Evolutionary conservation across 306 rosid species (phyloP).

Genomic region (Parietaria judaica): DNA sequence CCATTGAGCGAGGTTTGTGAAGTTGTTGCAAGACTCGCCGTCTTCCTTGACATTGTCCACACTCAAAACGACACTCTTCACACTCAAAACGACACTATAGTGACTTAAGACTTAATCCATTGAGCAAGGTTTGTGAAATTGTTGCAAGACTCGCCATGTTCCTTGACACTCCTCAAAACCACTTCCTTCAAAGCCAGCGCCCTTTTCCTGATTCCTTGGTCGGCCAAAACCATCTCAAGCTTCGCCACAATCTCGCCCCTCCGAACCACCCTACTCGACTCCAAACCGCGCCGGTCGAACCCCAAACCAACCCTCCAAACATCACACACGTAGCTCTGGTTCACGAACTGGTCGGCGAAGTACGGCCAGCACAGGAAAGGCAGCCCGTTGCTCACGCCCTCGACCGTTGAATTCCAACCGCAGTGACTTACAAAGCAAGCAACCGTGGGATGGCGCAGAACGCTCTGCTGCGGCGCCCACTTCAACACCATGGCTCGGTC

Average conservation of each 20-base stretch:
- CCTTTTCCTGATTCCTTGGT: slow-evolving; percentile 23
- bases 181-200: slow-evolving; percentile 12
- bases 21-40: slow-evolving; percentile 26
- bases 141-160: slow-evolving; percentile 21
- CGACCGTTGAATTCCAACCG: slow-evolving; percentile 54
- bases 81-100: not conserved
- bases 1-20: no score
- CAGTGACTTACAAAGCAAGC: slow-evolving; percentile 46
- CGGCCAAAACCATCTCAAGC: slow-evolving; percentile 25
- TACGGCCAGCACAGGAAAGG: slow-evolving; percentile 52
- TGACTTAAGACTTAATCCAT: slow-evolving; percentile 27
- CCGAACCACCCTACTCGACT: slow-evolving; percentile 19
- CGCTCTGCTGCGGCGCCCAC: slow-evolving; percentile 43
- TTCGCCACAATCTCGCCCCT: slow-evolving; percentile 25
- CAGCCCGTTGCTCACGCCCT: slow-evolving; percentile 36
- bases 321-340: slow-evolving; percentile 28
- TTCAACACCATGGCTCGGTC: slow-evolving; percentile 19
- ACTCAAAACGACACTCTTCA: slow-evolving; percentile 13
- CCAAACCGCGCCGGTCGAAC: slow-evolving; percentile 18
- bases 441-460: slow-evolving; percentile 26
- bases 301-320: slow-evolving; percentile 39
- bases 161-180: not conserved
- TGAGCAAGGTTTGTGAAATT: slow-evolving; percentile 23
- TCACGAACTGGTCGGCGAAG: slow-evolving; percentile 25
- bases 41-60: slow-evolving; percentile 22